Conservation (phyloP, 352 stramenopile genomes). For the Globisporangium sylvaticum region DNA sequence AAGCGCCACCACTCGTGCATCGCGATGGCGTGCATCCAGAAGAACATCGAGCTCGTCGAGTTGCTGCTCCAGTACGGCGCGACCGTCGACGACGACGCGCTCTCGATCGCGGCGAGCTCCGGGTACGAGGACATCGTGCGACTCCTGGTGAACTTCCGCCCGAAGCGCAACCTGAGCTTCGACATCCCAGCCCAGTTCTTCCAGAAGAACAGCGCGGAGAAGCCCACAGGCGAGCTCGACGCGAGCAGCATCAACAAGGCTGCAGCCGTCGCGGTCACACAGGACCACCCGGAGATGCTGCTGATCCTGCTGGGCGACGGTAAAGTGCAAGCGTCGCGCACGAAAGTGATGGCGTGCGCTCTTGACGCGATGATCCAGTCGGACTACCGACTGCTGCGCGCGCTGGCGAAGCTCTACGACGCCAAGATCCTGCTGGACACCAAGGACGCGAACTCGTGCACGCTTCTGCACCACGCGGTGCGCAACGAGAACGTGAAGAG, state of each 20-base stretch:
- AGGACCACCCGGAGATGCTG: conserved; percentile 41
- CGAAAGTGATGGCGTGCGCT: conserved; percentile 36
- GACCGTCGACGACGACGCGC: conserved; percentile 51
- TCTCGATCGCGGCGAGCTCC: conserved; percentile 37
- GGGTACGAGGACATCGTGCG: conserved; percentile 42
- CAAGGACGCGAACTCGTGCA: conserved; percentile 39
- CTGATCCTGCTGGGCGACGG: conserved; percentile 48
- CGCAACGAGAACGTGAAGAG: conserved; percentile 51
- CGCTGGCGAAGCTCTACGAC: conserved; percentile 45
- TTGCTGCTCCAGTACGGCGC: conserved; percentile 62
- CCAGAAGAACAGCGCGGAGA: conserved; percentile 15
- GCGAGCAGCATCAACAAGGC: conserved; percentile 34
- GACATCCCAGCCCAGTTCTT: conserved; percentile 24
- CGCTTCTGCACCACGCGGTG: conserved; percentile 61
- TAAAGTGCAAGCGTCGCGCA: conserved; percentile 24
- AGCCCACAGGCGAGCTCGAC: conserved; percentile 29
- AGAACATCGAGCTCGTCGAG: conserved; percentile 43
- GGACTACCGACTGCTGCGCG: conserved; percentile 53
- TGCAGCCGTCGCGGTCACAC: conserved; percentile 39
- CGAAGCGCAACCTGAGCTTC: conserved; percentile 17
- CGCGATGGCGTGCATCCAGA: conserved; percentile 42
- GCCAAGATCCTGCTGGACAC: conserved; percentile 38
- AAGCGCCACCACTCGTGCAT: conserved; percentile 44
- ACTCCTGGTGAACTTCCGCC: conserved; percentile 27
- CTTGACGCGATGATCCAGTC: conserved; percentile 42